These are phyloP conservation scores for Colletotrichum musicola DNA, from an alignment of 2,329 filamentous ascomycete species.

Conservation along the genomic window DNA sequence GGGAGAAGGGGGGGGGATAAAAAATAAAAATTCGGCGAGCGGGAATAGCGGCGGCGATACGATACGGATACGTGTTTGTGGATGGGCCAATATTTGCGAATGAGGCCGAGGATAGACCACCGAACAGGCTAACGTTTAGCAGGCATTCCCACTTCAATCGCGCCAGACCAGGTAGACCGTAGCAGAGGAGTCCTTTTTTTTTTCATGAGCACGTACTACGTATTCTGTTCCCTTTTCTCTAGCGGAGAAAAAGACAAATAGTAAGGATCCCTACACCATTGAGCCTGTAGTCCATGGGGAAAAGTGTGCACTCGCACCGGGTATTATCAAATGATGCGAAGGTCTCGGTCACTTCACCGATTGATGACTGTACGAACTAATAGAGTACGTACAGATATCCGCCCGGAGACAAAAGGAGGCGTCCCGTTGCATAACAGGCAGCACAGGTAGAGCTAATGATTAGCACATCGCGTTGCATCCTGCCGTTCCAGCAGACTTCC, in stretches of 20 bases:
- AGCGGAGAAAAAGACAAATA: too few relatives aligned
- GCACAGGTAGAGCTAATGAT: slow-evolving; percentile 24
- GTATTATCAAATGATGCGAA: neutral
- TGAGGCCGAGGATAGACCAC: slow-evolving; percentile 38
- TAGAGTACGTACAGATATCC: neutral
- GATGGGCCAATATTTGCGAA: slow-evolving; percentile 38
- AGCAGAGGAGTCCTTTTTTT: too few relatives aligned
- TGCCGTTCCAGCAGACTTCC: neutral
- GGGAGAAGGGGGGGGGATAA: neutral
- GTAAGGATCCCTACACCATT: too few relatives aligned
- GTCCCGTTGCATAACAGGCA: slow-evolving; percentile 14
- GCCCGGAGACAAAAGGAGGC: neutral
- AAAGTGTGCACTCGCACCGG: too few relatives aligned
- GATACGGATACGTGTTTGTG: slow-evolving; percentile 31
- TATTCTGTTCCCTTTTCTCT: too few relatives aligned
- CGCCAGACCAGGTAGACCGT: neutral
- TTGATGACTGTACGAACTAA: neutral
- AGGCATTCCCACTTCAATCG: slow-evolving; percentile 18
- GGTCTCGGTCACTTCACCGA: neutral
- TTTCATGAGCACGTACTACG: too few relatives aligned
- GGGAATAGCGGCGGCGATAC: slow-evolving; percentile 37
- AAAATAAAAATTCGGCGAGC: slow-evolving; percentile 5
- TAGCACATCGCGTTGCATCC: slow-evolving; percentile 9
- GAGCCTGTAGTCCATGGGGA: too few relatives aligned
- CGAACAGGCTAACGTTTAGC: slow-evolving; percentile 22